Evolutionary conservation across 768 basidiomycete species (phyloP).

Genomic region (Lentinula guzmanii): DNA sequence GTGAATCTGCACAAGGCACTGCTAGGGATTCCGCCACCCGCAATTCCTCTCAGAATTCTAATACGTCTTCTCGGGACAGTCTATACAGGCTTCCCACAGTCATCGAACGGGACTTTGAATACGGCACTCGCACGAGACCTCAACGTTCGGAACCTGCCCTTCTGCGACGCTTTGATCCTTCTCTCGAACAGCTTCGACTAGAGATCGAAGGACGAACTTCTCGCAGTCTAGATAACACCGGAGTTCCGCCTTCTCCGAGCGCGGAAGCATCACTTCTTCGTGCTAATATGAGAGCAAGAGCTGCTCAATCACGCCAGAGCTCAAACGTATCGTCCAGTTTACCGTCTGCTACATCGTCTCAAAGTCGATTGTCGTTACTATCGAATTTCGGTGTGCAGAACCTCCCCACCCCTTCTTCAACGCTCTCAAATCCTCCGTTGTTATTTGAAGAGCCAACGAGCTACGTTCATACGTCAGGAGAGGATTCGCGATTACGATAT

Average conservation of each 20-base stretch:
- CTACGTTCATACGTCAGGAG: slow-evolving; percentile 16
- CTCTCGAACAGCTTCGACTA: slow-evolving; percentile 8
- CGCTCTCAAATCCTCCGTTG: slow-evolving; percentile 23
- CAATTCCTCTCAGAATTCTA: neutral
- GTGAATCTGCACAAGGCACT: slow-evolving; percentile 24
- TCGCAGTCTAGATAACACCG: slow-evolving; percentile 14
- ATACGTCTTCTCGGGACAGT: slow-evolving; percentile 7
- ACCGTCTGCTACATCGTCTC: slow-evolving; percentile 14
- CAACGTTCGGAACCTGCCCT: slow-evolving; percentile 18
- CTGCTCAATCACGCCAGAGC: slow-evolving; percentile 14
- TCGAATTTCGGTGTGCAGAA: slow-evolving; percentile 36
- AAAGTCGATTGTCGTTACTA: slow-evolving; percentile 27
- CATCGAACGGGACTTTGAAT: slow-evolving; percentile 21
- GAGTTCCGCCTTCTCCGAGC: neutral
- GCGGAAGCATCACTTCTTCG: neutral
- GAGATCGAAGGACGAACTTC: slow-evolving; percentile 11
- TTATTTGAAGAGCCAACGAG: slow-evolving; percentile 36
- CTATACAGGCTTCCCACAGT: slow-evolving; percentile 11
- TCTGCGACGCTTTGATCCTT: slow-evolving; percentile 1
- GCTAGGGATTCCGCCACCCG: slow-evolving; percentile 4
- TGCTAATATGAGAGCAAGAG: neutral
- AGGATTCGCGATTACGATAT: neutral
- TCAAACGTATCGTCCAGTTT: slow-evolving; percentile 15
- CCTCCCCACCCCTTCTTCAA: slow-evolving; percentile 27
- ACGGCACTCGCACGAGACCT: slow-evolving; percentile 12